Evolutionary conservation across 2,329 filamentous ascomycete genomes (phyloP).

Genomic region (Colletotrichum sp.): DNA sequence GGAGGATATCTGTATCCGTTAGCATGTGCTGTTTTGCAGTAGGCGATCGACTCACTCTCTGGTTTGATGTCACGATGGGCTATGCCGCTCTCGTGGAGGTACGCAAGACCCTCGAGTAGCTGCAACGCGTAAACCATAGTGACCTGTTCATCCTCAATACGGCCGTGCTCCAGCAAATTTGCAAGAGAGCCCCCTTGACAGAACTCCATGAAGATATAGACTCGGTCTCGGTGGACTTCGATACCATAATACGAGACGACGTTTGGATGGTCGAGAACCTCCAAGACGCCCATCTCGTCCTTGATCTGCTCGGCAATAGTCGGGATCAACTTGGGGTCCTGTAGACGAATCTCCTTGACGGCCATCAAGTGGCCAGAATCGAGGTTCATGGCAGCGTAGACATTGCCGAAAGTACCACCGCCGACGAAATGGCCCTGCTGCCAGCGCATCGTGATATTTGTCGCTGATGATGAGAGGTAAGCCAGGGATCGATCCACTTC

Average conservation of each 20-base stretch:
- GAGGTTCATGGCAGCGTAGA: conserved; percentile 96
- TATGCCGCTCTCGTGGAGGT: conserved; percentile 90
- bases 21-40: neutral
- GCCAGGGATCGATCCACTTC: conserved; percentile 95
- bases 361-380: conserved; percentile 97
- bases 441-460: conserved; percentile 95
- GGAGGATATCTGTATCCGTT: conserved; percentile 74
- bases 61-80: conserved; percentile 98
- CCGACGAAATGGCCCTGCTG: conserved; percentile 99
- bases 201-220: conserved; percentile 99
- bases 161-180: conserved; percentile 87
- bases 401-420: conserved; percentile 94
- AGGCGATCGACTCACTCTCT: conserved; percentile 70
- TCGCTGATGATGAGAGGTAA: conserved; percentile 90
- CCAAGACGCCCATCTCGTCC: conserved; percentile 96
- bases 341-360: conserved; percentile 96
- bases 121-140: conserved; percentile 97
- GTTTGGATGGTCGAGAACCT: conserved; percentile 95
- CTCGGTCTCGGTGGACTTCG: conserved; percentile 96
- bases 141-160: conserved; percentile 97
- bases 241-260: conserved; percentile 98
- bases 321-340: conserved; percentile 95
- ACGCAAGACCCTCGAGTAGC: conserved; percentile 90
- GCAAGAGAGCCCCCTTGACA: conserved; percentile 95
- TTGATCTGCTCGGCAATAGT: conserved; percentile 92